Evolutionary conservation across 106 monocot genomes (phyloP), one percentile per base, ranked within the genome.

Genomic region (Dioscorea alata): DNA sequence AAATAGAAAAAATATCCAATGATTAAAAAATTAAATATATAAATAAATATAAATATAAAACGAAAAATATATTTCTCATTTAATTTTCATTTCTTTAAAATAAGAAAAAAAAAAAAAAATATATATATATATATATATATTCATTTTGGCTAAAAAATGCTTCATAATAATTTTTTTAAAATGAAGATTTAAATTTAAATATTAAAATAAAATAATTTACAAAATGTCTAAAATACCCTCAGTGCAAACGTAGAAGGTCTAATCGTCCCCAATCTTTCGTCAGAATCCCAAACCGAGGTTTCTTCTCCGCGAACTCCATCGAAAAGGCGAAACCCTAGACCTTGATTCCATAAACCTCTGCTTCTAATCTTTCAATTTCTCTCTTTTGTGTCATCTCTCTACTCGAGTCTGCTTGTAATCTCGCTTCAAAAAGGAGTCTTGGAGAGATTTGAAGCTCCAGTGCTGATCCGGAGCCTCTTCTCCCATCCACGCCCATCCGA

Each of bases 281-380:
- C 23, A 52, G 51, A 67, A 67, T 67, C 51, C 50, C 67, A 21
- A 67, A 67, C 49, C 12, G 51, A 24, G 50, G 25, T 28, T 52
- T 6, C 4, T 8, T 23, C 18, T 19, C 65, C 49, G 12, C 15
- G 14, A 15, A 17, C 33, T 17, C 22, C 65, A 8, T 19, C 48
- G n/a, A n/a, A 48, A n/a, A 4, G n/a, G 32, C 14, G 13, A 22
- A 23, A 22, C 23, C 59, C 59, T 22, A 19, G 4, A 3, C 15
- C 15, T 4, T 0, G 15, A 31, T 35, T 32, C 5, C 4, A 6
- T 33, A 16, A 22, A 18, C 28, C 14, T 16, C 63, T 16, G 8
- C 12, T 34, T 8, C 10, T 6, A 33, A 6, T 34, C 31, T 63
- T 32, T 33, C 12, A 16, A 22, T 8, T 54, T 13, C 13, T 28